Conservation (phyloP, 306 rosid genomes). For the Sicyos baderoa region DNA sequence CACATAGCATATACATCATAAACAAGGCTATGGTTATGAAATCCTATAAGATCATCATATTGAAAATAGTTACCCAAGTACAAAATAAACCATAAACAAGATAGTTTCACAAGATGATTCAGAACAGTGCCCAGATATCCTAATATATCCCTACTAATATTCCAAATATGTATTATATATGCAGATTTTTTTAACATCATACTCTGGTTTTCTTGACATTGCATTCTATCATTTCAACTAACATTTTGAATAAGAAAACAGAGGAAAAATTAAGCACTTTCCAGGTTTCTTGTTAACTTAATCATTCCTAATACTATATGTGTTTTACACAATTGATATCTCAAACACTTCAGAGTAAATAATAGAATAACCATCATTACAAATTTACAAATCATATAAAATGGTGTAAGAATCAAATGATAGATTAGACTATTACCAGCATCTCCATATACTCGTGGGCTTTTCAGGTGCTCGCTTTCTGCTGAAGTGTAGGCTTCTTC, state of each 20-base stretch:
- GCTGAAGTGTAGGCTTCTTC: constrained; percentile 52
- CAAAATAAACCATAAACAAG: constrained; percentile 1
- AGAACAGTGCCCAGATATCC: background rate
- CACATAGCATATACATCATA: background rate
- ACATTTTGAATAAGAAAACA: background rate
- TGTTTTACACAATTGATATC: constrained; percentile 5
- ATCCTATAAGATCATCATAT: background rate
- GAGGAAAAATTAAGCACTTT: background rate
- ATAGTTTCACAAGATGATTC: background rate
- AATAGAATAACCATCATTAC: background rate
- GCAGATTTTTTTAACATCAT: no score
- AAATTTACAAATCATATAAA: background rate
- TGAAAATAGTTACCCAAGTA: background rate
- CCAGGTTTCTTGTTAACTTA: background rate
- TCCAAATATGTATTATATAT: no score
- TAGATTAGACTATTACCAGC: constrained; percentile 37
- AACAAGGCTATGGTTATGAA: background rate
- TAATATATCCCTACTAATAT: background rate
- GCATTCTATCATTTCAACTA: background rate
- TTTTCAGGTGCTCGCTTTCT: constrained; percentile 56
- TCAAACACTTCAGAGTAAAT: constrained; percentile 8
- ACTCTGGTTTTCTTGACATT: no score
- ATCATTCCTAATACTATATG: background rate
- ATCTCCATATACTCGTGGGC: constrained; percentile 48
- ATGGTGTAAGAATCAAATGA: background rate